phyloP scores from a whole-genome alignment of 768 basidiomycete species.

The Dentipellis sp. region DNA sequence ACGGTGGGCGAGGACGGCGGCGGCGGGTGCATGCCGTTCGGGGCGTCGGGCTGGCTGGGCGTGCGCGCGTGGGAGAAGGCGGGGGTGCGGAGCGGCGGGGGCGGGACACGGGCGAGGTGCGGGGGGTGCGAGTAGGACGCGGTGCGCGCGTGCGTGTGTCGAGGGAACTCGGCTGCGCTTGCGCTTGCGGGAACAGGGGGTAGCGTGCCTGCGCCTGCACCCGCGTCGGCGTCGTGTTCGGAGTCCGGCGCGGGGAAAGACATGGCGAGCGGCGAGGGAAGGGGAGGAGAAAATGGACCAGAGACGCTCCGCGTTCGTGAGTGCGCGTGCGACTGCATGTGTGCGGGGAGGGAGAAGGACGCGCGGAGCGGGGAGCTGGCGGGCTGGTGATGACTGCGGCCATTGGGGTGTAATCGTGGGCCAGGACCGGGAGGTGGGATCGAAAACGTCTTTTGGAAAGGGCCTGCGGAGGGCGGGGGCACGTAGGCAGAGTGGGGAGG shows the following conservation, averaged over 20 bases:
- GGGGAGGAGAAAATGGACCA: slow-evolving; percentile 36
- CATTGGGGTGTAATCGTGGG: slow-evolving; percentile 22
- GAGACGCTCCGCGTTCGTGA: slow-evolving; percentile 41
- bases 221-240: slow-evolving; percentile 1
- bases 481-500: slow-evolving; percentile 18
- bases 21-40: not conserved
- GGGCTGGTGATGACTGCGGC: not conserved
- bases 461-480: slow-evolving; percentile 16
- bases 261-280: slow-evolving; percentile 42
- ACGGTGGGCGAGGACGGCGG: slow-evolving; percentile 16
- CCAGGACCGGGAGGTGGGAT: slow-evolving; percentile 20
- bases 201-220: slow-evolving; percentile 3
- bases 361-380: slow-evolving; percentile 20
- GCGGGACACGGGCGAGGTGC: not conserved
- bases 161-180: slow-evolving; percentile 3
- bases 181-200: slow-evolving; percentile 2
- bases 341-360: slow-evolving; percentile 19
- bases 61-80: not conserved
- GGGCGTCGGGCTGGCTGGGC: not conserved
- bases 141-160: slow-evolving; percentile 2
- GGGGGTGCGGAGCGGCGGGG: not conserved
- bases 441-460: slow-evolving; percentile 22
- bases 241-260: slow-evolving; percentile 25
- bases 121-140: slow-evolving; percentile 10
- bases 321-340: slow-evolving; percentile 20